A percentile compares a stretch with the other conserved stretches of the same genome.
These are phyloP conservation scores for Rhynchosporium secalis DNA, from an alignment of 2,329 filamentous ascomycete species.

Conservation along the genomic window DNA sequence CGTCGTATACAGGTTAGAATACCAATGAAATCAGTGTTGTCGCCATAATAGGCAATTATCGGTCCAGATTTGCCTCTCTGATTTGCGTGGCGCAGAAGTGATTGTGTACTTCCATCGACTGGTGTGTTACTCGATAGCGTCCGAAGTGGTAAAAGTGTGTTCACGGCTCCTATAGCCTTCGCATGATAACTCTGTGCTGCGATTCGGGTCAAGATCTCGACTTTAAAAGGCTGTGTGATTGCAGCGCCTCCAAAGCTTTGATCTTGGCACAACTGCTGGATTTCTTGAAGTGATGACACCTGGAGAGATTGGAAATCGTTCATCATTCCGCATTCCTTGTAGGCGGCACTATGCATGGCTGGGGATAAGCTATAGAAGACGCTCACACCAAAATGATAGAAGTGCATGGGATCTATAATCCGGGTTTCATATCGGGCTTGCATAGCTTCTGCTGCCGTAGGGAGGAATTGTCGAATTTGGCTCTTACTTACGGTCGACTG, in stretches of 20 bases:
- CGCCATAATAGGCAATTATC: constrained; percentile 69
- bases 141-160: constrained; percentile 72
- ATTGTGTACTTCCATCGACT: constrained; percentile 48
- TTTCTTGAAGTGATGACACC: constrained; percentile 59
- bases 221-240: constrained; percentile 72
- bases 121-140: constrained; percentile 42
- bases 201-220: constrained; percentile 65
- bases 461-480: constrained; percentile 36
- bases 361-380: constrained; percentile 73
- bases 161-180: constrained; percentile 72
- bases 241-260: constrained; percentile 71
- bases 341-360: constrained; percentile 74
- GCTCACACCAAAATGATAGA: constrained; percentile 73
- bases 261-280: constrained; percentile 65
- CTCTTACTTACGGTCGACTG: constrained; percentile 51
- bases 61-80: constrained; percentile 65
- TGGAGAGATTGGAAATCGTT: constrained; percentile 68
- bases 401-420: constrained; percentile 66
- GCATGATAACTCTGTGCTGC: constrained; percentile 71
- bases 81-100: constrained; percentile 41
- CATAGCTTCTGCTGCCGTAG: constrained; percentile 63
- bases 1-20: constrained; percentile 71
- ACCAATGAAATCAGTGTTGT: constrained; percentile 82
- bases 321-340: constrained; percentile 65
- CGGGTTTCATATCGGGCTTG: constrained; percentile 64